Base-by-base conservation (phyloP, 1,284 basidiomycete species). In the Apiotrichum porosum region DNA sequence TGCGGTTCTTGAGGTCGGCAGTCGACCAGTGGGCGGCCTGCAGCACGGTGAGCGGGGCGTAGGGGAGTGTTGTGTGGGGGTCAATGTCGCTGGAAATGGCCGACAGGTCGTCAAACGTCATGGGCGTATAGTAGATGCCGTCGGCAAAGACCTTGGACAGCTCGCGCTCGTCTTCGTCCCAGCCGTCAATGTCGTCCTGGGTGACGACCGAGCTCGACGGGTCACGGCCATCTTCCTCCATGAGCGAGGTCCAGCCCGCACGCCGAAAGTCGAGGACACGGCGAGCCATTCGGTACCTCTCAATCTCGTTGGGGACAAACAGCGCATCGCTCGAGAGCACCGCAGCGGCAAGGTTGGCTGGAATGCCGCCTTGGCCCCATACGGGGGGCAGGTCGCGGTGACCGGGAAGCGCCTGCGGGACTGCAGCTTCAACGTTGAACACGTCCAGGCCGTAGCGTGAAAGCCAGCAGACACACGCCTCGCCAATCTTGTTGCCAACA, bases 381-480 rank as follows among this genome's bases (percentile, higher is more conserved):
- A 86, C 79, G 1, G 74, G 54, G 0, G 33, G 23, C 3, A 17
- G 17, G 24, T 37, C 30, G 38, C 32, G 36, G 10, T 14, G 4
- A 10, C 28, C 40, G 6, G 46, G 26, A n/a, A 34, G 14, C 12
- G 31, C 37, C 17, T 36, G 21, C 19, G 39, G 18, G 19, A 44
- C n/a, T 30, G 73, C 71, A 53, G 81, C 77, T 68, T 94, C 90
- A 42, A 80, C 78, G 12, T 70, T 66, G 36, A 94, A 78, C 48
- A 93, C 78, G 65, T 94, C 90, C 17, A 75, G 69, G 0, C 85
- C 88, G 90, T 91, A 95, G 31, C 88, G 79, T 0, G 84, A 79
- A 12, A 94, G 78, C 90, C 91, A 97, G 68, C 86, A 90, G 5
- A 82, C 81, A 57, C 85, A 85, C 0, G 88, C 86, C 71, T 94